Evolutionary conservation across 2,329 filamentous ascomycete species (phyloP).

Genomic region (Ophiostoma ulmi): DNA sequence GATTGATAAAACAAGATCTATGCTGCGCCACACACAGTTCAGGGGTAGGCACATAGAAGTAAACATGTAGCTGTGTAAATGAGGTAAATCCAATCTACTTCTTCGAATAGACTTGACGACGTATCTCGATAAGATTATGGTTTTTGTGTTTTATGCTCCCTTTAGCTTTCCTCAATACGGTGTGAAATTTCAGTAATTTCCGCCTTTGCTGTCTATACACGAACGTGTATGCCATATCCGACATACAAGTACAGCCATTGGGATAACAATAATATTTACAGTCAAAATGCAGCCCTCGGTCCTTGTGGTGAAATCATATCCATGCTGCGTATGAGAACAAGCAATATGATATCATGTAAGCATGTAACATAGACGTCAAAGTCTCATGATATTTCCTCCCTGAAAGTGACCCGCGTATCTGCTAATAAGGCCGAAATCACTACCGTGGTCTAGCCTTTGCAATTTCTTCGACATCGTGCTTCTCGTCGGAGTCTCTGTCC

Average conservation of each 20-base stretch:
- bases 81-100: neutral
- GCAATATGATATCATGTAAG: constrained; percentile 1
- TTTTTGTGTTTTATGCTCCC: neutral
- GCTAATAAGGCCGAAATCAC: constrained; percentile 1
- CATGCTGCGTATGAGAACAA: neutral
- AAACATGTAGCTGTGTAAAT: neutral
- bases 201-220: neutral
- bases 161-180: neutral
- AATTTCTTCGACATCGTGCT: neutral
- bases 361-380: neutral
- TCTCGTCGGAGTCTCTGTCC: neutral
- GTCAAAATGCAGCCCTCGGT: neutral
- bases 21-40: neutral
- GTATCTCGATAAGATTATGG: neutral
- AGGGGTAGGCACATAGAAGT: neutral
- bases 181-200: neutral
- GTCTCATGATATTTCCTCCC: neutral
- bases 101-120: neutral
- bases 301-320: neutral
- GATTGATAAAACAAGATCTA: neutral
- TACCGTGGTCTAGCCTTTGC: neutral
- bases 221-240: neutral
- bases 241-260: neutral
- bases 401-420: neutral
- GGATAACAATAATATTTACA: neutral